Evolutionary conservation across 1,284 basidiomycete genomes (phyloP).

Genomic region (Neonothopanus nambi): DNA sequence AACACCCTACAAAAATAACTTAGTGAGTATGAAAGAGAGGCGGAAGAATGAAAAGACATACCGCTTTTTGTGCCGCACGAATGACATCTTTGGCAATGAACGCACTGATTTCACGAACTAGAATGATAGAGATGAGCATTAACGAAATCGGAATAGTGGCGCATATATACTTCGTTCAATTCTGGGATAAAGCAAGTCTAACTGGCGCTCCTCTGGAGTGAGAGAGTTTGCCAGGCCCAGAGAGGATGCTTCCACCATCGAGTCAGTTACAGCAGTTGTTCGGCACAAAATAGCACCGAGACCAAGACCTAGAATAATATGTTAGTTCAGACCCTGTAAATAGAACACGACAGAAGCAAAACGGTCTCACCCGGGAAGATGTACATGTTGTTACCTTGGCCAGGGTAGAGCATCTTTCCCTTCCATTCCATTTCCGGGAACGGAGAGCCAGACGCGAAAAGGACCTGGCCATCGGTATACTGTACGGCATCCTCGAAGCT

Average conservation of each 20-base stretch:
- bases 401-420: slow-evolving; percentile 70
- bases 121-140: slow-evolving; percentile 5
- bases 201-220: slow-evolving; percentile 66
- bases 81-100: slow-evolving; percentile 76
- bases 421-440: slow-evolving; percentile 71
- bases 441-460: slow-evolving; percentile 92
- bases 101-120: slow-evolving; percentile 78
- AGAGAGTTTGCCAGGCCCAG: slow-evolving; percentile 80
- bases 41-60: slow-evolving; percentile 33
- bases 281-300: slow-evolving; percentile 76
- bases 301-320: slow-evolving; percentile 60
- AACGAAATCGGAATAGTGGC: not conserved
- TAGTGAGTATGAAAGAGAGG: not conserved
- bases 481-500: slow-evolving; percentile 85
- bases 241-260: slow-evolving; percentile 80
- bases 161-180: slow-evolving; percentile 60
- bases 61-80: slow-evolving; percentile 74
- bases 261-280: slow-evolving; percentile 67
- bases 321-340: not conserved
- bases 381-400: slow-evolving; percentile 93
- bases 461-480: slow-evolving; percentile 70
- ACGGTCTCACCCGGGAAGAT: slow-evolving; percentile 70
- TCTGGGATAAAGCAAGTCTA: slow-evolving; percentile 74
- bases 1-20: slow-evolving; percentile 45
- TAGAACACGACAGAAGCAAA: slow-evolving; percentile 15